These are phyloP conservation scores for Petunia hybrid DNA, from an alignment of 305 asterid species.

Conservation along the genomic window DNA sequence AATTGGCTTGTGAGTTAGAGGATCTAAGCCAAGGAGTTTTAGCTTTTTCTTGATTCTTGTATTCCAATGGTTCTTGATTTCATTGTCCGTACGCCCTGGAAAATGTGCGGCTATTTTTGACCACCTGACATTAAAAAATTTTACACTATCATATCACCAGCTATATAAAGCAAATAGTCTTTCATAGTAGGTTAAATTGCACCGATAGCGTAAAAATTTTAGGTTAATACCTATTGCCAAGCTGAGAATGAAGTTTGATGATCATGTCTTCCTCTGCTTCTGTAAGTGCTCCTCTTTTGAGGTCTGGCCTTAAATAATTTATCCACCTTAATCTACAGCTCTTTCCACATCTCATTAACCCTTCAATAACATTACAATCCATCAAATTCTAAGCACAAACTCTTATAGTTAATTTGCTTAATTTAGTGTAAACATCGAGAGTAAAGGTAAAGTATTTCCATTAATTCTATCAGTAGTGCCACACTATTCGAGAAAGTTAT, in stretches of 20 bases:
- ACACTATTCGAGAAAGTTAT: not conserved
- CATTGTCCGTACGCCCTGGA: slow-evolving; percentile 86
- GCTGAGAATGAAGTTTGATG: slow-evolving; percentile 74
- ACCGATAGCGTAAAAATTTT: too few species aligned
- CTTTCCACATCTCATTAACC: slow-evolving; percentile 88
- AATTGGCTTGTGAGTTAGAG: slow-evolving; percentile 68
- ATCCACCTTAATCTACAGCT: slow-evolving; percentile 89
- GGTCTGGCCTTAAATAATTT: slow-evolving; percentile 81
- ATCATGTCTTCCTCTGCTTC: slow-evolving; percentile 86
- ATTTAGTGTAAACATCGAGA: not conserved
- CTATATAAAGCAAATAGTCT: too few species aligned
- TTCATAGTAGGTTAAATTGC: not conserved
- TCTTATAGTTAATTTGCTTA: too few species aligned
- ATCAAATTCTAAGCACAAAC: not conserved
- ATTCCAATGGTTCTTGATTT: slow-evolving; percentile 88
- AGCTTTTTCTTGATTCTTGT: slow-evolving; percentile 84
- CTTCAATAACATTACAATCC: slow-evolving; percentile 40
- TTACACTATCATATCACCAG: not conserved
- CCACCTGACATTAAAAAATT: slow-evolving; percentile 50
- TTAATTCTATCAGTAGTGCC: not conserved
- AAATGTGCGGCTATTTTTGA: slow-evolving; percentile 90
- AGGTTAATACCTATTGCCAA: slow-evolving; percentile 71
- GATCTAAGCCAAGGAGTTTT: slow-evolving; percentile 67
- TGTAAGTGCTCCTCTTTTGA: slow-evolving; percentile 81
- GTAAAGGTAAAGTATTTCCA: not conserved